phyloP scores from a whole-genome alignment of 345 rosid species.

The Rhizophora apiculata region DNA sequence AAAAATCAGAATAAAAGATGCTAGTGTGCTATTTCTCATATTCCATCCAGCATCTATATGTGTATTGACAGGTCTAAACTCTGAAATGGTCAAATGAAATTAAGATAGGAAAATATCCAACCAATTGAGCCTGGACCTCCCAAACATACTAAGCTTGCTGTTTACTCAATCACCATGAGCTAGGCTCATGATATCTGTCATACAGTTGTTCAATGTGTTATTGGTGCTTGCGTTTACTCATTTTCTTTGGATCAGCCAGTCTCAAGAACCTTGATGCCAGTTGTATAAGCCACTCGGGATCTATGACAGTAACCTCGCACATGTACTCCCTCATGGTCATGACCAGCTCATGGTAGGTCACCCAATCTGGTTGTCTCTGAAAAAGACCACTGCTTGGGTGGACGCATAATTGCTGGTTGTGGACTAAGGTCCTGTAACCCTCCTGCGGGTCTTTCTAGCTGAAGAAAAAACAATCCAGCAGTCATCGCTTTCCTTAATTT shows the following conservation, averaged over 20 bases:
- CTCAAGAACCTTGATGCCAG: slow-evolving; percentile 89
- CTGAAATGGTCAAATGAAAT: too few species aligned
- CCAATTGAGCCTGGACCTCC: too few species aligned
- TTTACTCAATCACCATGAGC: slow-evolving; percentile 85
- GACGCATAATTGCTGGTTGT: slow-evolving; percentile 81
- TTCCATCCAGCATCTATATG: too few species aligned
- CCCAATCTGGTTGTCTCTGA: slow-evolving; percentile 97
- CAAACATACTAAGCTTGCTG: slow-evolving; percentile 47
- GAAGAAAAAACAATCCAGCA: slow-evolving; percentile 88
- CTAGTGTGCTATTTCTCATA: too few species aligned
- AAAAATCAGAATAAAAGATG: too few species aligned
- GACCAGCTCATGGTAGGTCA: slow-evolving; percentile 84
- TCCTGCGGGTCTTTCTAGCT: slow-evolving; percentile 85
- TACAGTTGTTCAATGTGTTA: slow-evolving; percentile 85
- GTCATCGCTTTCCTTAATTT: slow-evolving; percentile 84
- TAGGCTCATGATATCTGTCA: slow-evolving; percentile 86
- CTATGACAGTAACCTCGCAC: slow-evolving; percentile 81
- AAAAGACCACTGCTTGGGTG: slow-evolving; percentile 92
- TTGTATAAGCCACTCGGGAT: slow-evolving; percentile 92
- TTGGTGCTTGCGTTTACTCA: slow-evolving; percentile 89
- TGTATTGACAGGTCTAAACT: too few species aligned
- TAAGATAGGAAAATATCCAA: too few species aligned
- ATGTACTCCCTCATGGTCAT: slow-evolving; percentile 94
- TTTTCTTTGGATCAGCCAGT: slow-evolving; percentile 75
- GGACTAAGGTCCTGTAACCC: slow-evolving; percentile 77